Base-by-base conservation (phyloP, 176 grass and related monocot genomes). In the Oropetium thomaeum region DNA sequence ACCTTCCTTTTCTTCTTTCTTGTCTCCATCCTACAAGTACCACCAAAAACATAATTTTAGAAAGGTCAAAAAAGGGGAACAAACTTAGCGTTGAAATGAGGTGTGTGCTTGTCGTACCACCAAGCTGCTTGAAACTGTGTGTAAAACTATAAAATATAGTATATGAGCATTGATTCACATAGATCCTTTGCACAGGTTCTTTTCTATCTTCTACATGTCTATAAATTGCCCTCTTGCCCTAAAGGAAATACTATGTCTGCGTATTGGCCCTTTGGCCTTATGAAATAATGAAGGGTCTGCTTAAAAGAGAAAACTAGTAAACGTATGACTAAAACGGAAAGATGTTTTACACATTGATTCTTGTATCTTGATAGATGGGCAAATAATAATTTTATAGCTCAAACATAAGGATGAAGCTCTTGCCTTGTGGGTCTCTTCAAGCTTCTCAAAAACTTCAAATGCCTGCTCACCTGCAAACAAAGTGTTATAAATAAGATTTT, bases 391-490 rank as follows among this genome's bases (percentile, higher is more conserved):
- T 35, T 81, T 8, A 58, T 65, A 71, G 41, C 1, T 26, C 11
- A 22, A 40, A 55, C 0, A 58, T 10, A 20, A 72, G 35, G 34
- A 10, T 51, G 37, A 55, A 28, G 61, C 1, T 55, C 67, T 73
- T 87, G 41, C 85, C 79, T 82, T 83, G 7, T 83, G 60, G 10
- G 48, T 59, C 20, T 71, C 44, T 87, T 87, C 84, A 48, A 87
- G 78, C 66, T 87, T 87, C 60, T 82, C 85, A 17, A 83, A 83
- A 27, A 23, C 10, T 53, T 87, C 74, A 73, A 87, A 78, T 37
- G 58, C 35, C 44, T 73, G 26, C 3, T 59, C 67, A 73, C 37
- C 85, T 87, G 67, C 33, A 74, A 41, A 81, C 9, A 73, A 67
- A 20, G 52, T 14, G 19, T n/a, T n/a, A n/a, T n/a, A n/a, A n/a